Percentiles rank a stretch among this genome's conserved stretches.
These are phyloP conservation scores for Malus hybrid DNA, from an alignment of 331 rosid genomes.

Conservation along the genomic window DNA sequence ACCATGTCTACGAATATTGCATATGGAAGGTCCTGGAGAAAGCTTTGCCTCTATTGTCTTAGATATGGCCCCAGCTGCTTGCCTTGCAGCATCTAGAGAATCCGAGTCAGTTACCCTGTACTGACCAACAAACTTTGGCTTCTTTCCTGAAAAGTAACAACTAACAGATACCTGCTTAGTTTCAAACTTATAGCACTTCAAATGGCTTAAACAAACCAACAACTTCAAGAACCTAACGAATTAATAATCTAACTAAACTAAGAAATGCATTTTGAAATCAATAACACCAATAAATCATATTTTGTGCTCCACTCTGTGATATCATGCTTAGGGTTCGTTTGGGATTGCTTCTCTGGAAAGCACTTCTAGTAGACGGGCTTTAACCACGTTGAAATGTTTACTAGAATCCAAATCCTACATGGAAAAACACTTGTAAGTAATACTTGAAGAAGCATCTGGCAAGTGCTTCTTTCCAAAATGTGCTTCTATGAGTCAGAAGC, in stretches of 20 bases:
- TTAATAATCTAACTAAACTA: background rate
- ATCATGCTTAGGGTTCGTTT: background rate
- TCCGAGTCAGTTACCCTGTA: constrained; percentile 76
- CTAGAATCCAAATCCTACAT: no score
- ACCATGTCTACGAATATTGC: constrained; percentile 89
- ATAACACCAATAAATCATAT: background rate
- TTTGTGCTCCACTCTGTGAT: background rate
- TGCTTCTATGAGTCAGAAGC: no score
- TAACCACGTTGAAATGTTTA: no score
- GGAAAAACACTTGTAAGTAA: no score
- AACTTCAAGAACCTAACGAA: background rate
- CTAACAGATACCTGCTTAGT: background rate
- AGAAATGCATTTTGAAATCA: background rate
- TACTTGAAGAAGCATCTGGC: no score
- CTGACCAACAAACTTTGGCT: constrained; percentile 66
- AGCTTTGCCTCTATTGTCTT: constrained; percentile 88
- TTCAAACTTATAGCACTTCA: background rate
- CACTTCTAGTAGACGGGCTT: no score
- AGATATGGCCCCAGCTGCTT: constrained; percentile 83
- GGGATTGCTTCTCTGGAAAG: no score
- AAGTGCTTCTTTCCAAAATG: no score
- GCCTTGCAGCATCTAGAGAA: constrained; percentile 82
- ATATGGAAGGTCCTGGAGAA: constrained; percentile 91
- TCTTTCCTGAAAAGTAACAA: constrained; percentile 47
- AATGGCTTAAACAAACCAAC: background rate